Evolutionary conservation across 148 eudicot genomes (phyloP).

Genomic region (Suaeda aralocaspica): DNA sequence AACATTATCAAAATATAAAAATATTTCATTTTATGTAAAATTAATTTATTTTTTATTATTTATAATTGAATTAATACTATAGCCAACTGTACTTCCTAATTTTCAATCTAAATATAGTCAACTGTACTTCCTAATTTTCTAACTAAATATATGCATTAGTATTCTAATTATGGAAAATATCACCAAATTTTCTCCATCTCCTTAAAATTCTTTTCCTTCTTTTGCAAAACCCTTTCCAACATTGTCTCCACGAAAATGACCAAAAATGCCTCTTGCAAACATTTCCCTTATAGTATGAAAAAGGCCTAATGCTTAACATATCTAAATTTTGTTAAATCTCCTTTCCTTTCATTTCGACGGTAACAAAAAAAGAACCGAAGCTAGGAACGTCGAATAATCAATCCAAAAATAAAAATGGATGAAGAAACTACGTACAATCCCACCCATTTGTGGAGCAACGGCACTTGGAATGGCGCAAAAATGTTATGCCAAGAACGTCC

Average conservation of each 20-base stretch:
- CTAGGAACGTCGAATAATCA: background rate
- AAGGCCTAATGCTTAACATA: background rate
- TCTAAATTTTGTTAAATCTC: too few species aligned
- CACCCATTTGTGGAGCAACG: background rate
- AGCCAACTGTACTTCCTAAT: background rate
- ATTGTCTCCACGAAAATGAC: background rate
- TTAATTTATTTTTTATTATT: too few species aligned
- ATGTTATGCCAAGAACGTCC: constrained; percentile 14
- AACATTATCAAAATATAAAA: too few species aligned
- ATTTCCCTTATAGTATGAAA: background rate
- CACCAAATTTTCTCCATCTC: background rate
- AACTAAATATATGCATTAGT: background rate
- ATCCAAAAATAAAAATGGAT: background rate
- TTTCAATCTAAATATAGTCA: background rate
- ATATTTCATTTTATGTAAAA: too few species aligned
- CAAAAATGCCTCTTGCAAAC: background rate
- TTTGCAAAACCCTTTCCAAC: background rate
- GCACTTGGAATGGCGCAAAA: background rate
- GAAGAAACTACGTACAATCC: background rate
- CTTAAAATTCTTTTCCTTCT: background rate
- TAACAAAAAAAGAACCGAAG: background rate
- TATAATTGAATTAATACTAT: too few species aligned
- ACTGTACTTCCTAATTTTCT: background rate
- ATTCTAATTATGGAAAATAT: background rate
- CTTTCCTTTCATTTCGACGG: too few species aligned